phyloP scores from a whole-genome alignment of 1,284 basidiomycete species.

The Papiliotrema flavescens region DNA sequence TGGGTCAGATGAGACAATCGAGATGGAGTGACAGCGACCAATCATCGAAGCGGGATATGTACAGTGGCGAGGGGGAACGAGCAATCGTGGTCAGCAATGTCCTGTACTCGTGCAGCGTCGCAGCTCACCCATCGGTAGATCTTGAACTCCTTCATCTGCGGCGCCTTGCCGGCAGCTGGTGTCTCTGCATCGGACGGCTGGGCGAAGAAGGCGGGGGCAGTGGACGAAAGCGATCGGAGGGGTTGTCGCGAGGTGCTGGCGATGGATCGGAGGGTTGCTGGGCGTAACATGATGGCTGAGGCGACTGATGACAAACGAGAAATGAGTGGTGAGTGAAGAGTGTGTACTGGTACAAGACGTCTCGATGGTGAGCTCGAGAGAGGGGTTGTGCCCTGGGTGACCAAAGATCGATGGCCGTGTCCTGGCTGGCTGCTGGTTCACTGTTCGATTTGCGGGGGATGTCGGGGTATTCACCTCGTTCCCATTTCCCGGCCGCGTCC shows the following conservation, averaged over 20 bases:
- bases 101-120: neutral
- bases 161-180: constrained; percentile 42
- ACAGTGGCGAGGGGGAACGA: neutral
- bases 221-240: constrained; percentile 2
- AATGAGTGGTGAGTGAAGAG: neutral
- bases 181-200: constrained; percentile 24
- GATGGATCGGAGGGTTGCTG: constrained; percentile 2
- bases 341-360: neutral
- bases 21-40: neutral
- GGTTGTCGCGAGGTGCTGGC: constrained; percentile 4
- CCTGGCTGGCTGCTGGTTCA: neutral
- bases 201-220: constrained; percentile 24
- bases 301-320: neutral
- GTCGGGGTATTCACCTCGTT: neutral
- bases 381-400: neutral
- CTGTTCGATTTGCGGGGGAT: neutral
- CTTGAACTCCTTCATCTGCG: constrained; percentile 78
- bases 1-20: neutral
- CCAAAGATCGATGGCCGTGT: neutral
- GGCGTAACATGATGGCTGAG: constrained; percentile 1
- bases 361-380: neutral
- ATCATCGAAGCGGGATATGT: neutral
- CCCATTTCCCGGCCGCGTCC: neutral
- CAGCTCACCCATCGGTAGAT: constrained; percentile 87
- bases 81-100: neutral